Percentiles rank a stretch among this genome's conserved stretches.
Evolutionary conservation across 1,139 yeast species (phyloP).

Genomic region (Kurtzmaniella quercitrusa): DNA sequence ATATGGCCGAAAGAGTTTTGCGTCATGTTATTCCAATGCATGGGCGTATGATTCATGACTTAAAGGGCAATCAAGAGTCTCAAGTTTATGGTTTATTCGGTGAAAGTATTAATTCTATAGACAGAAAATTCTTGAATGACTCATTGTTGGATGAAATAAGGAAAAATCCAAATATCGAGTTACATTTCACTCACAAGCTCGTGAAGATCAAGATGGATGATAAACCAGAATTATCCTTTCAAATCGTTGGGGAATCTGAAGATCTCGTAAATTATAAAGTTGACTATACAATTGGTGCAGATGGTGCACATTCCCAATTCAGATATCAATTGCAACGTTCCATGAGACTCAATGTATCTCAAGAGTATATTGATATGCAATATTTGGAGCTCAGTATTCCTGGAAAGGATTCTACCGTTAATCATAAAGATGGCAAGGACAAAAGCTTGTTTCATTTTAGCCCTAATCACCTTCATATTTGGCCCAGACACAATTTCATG

Average conservation of each 20-base stretch:
- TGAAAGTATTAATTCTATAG: constrained; percentile 82
- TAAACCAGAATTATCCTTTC: constrained; percentile 22
- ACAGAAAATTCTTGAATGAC: constrained; percentile 66
- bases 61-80: constrained; percentile 58
- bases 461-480: constrained; percentile 81
- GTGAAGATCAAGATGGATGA: constrained; percentile 27
- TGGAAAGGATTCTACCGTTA: constrained; percentile 28
- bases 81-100: constrained; percentile 83
- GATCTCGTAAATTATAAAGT: constrained; percentile 22
- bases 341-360: constrained; percentile 66
- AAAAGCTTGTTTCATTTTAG: constrained; percentile 44
- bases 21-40: constrained; percentile 73
- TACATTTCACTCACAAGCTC: constrained; percentile 60
- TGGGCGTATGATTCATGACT: constrained; percentile 86
- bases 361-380: constrained; percentile 80
- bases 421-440: constrained; percentile 4
- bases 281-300: constrained; percentile 76
- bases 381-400: constrained; percentile 79
- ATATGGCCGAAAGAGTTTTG: constrained; percentile 53
- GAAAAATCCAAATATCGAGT: constrained; percentile 32
- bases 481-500: constrained; percentile 90
- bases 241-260: constrained; percentile 13
- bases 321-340: constrained; percentile 66
- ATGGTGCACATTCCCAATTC: constrained; percentile 79
- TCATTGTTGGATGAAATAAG: constrained; percentile 62